Evolutionary conservation across 495 filamentous ascomycete genomes (phyloP), one percentile per base, ranked within the genome.

Genomic region (Hypomontagnella monticulosa): DNA sequence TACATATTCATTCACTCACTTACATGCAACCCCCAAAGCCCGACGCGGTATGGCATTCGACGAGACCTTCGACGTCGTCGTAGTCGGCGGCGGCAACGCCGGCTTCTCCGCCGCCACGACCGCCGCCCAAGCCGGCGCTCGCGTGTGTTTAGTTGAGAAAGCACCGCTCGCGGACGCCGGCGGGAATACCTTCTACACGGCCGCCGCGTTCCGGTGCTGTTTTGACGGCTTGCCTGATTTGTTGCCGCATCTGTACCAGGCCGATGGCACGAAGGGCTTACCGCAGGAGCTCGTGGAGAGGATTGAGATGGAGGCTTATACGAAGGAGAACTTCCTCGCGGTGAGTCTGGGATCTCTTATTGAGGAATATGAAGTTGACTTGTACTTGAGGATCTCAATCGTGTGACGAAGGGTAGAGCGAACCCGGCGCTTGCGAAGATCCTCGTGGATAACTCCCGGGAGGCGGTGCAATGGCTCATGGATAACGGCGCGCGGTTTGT

Each of bases 111-210:
- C 86, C 9, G 85, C 84, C 23, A 64, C 78, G 5, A 79, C 83
- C 1, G 84, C 84, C 8, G 71, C 70, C 2, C 71, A 83, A 58
- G 33, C 62, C 51, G 75, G 76, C 23, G 75, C 75, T 9, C 34
- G 66, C 2, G 76, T 85, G 12, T 52, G 84, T 11, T 69, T 88
- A 4, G 76, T 87, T 37, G 85, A 87, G 58, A 84, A 83, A 71
- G 78, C 77, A 43, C 84, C 84, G 4, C 48, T 74, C 32, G 59
- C 75, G 2, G 85, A 83, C 78, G 83, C 83, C 0, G 85, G 85
- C 8, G 85, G 86, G 3, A 88, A 88, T 60, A 76, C 75, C 9
- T 85, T 80, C 53, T 88, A 86, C 73, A 87, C 85, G 4, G 85
- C 85, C 0, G 86, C 83, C 3, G 84, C 84, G 4, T 84, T 80